Base-by-base conservation (phyloP, 768 basidiomycete genomes). In the Auriscalpium vulgare region DNA sequence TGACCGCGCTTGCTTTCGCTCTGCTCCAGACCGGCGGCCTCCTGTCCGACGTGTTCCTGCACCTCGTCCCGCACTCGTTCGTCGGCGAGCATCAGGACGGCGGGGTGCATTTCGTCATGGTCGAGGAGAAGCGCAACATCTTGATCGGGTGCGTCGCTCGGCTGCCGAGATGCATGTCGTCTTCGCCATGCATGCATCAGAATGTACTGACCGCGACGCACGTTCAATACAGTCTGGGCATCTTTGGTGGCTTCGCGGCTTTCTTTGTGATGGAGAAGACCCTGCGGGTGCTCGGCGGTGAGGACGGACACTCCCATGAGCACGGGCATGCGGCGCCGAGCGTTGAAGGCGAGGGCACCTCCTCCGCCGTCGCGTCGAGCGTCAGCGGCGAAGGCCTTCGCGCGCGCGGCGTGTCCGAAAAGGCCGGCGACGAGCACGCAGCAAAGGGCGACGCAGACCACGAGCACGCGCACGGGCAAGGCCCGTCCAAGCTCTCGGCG, bases 251-350 rank as follows among this genome's bases (percentile, higher is more conserved):
- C 5, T 95, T 95, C 70, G 84, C 90, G 37, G 74, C 88, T 0
- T 95, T 95, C 73, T 95, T 95, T 74, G 78, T 93, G 63, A 91
- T 95, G 82, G 93, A 95, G 68, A 95, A 95, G 73, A 83, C 88
- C 10, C 78, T 94, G 61, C 82, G 92, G 17, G 91, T 92, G 10
- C 77, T 94, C 17, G 82, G 84, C 45, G 78, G 82, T 38, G 84
- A 80, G 47, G 79, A 76, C 47, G 78, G 72, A 14, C 81, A 84
- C 62, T 66, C 76, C 13, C 88, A 91, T 69, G 79, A 81, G 0
- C 85, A 87, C 63, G 78, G 78, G 3, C 80, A 81, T 60, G 72
- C 74, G 6, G 72, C 73, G 57, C 71, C 48, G 23, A 51, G 75
- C 55, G 67, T 68, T 17, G 61, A 69, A 44, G 65, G 51, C 34